Evolutionary conservation across 2,329 filamentous ascomycete species (phyloP).

Genomic region (Arachnomyces sp.): DNA sequence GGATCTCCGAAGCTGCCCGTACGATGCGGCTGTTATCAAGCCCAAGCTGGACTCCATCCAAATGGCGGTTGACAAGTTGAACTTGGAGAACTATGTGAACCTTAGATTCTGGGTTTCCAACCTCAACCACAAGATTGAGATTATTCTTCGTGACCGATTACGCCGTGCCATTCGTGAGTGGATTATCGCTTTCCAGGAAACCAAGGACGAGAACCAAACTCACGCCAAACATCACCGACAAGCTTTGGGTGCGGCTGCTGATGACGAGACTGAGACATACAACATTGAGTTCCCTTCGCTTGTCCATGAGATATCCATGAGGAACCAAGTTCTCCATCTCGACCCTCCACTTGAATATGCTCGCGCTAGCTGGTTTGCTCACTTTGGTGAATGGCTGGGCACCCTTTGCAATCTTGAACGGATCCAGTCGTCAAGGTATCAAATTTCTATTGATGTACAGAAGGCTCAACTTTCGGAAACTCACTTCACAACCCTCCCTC

Average conservation of each 20-base stretch:
- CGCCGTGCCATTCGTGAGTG: slow-evolving; percentile 75
- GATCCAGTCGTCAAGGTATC: slow-evolving; percentile 90
- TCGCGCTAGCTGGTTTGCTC: slow-evolving; percentile 84
- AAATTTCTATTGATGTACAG: slow-evolving; percentile 62
- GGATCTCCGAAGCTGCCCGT: slow-evolving; percentile 77
- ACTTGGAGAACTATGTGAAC: slow-evolving; percentile 92
- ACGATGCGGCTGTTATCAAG: slow-evolving; percentile 71
- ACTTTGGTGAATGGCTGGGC: slow-evolving; percentile 88
- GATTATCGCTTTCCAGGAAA: slow-evolving; percentile 73
- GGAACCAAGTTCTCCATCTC: slow-evolving; percentile 93
- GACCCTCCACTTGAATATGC: slow-evolving; percentile 90
- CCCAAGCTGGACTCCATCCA: slow-evolving; percentile 77
- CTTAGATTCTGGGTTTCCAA: slow-evolving; percentile 80
- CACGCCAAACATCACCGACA: slow-evolving; percentile 10
- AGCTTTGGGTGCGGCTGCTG: slow-evolving; percentile 16
- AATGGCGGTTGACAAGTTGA: slow-evolving; percentile 87
- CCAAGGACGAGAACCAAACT: slow-evolving; percentile 24
- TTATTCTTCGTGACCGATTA: slow-evolving; percentile 71
- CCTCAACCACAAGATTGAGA: slow-evolving; percentile 78
- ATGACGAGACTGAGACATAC: slow-evolving; percentile 24
- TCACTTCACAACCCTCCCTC: slow-evolving; percentile 72
- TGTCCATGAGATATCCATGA: slow-evolving; percentile 91
- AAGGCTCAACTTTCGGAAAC: slow-evolving; percentile 39
- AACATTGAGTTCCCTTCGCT: slow-evolving; percentile 43
- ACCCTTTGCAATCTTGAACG: slow-evolving; percentile 86